Evolutionary conservation across 176 grass and related monocot species (phyloP), one percentile per base, ranked within the genome.

Genomic region (Rhipidocladum racemiflorum): DNA sequence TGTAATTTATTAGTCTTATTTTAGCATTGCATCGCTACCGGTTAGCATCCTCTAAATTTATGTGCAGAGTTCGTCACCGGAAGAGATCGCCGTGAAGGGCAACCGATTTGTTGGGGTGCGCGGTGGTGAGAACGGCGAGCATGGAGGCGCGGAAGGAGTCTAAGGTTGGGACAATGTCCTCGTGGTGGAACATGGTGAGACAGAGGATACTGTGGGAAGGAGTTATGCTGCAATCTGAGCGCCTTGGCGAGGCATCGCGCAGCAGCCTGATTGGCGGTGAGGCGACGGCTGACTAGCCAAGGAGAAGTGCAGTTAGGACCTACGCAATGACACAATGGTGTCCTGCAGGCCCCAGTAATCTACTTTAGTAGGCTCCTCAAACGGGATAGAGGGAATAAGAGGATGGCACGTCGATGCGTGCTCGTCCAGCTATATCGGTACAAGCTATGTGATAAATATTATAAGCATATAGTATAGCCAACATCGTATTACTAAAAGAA

Each of bases 161-260:
- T 53, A 97, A 59, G 64, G 93, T 86, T 18, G 85, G 88, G 39
- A 92, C 90, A 78, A 97, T 97, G 79, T 92, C 95, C 79, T 97
- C 95, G 35, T 83, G 82, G 88, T 87, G 86, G 70, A 97, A 87
- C 45, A 73, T 90, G 27, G 88, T 49, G 40, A 97, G 86, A 61
- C 94, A 87, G 78, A 97, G 95, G 69, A 97, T 94, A 50, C 89
- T 84, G 90, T 94, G 32, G 95, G 86, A 94, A 97, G 27, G 90
- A 90, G 5, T 94, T 86, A 84, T 97, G 92, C 81, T 97, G 92
- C 95, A 92, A 91, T 80, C 94, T 94, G 59, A 97, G 90, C 63
- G 76, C 87, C 48, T 97, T 90, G 8, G 90, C 54, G 43, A 93
- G 95, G 69, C 77, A 84, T 20, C 85, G 82, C 9, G 89, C 84